Evolutionary conservation across 1,284 basidiomycete genomes (phyloP).

Genomic region (Rhizoctonia solani): DNA sequence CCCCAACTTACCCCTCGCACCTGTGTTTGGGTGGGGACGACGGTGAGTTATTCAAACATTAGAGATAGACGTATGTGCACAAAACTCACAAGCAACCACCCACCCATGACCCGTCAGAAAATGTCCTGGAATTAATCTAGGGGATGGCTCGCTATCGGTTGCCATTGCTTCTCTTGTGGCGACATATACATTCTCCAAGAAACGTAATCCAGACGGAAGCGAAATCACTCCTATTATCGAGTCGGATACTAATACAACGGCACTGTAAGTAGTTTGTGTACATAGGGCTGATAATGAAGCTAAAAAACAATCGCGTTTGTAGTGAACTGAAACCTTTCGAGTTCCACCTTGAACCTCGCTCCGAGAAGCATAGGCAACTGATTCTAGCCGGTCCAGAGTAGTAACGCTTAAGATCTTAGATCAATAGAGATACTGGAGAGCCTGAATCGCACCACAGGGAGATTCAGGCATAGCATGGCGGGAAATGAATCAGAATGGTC

Average conservation of each 20-base stretch:
- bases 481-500: too few relatives aligned
- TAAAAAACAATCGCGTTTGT: neutral
- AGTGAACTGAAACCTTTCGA: neutral
- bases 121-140: constrained; percentile 33
- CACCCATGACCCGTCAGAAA: neutral
- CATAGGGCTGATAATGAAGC: neutral
- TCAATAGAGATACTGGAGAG: too few relatives aligned
- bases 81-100: too few relatives aligned
- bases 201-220: neutral
- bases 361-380: neutral
- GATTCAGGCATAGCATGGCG: too few relatives aligned
- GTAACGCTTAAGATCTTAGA: too few relatives aligned
- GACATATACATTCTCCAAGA: constrained; percentile 38
- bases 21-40: constrained; percentile 24
- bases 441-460: too few relatives aligned
- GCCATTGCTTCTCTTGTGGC: constrained; percentile 35
- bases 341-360: neutral
- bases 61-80: too few relatives aligned
- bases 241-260: neutral
- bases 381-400: neutral
- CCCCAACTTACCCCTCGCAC: constrained; percentile 1
- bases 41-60: too few relatives aligned
- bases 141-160: constrained; percentile 20
- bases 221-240: constrained; percentile 16
- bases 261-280: neutral